Evolutionary conservation across 163 green algal species (phyloP).

Genomic region (Dunaliella salina): DNA sequence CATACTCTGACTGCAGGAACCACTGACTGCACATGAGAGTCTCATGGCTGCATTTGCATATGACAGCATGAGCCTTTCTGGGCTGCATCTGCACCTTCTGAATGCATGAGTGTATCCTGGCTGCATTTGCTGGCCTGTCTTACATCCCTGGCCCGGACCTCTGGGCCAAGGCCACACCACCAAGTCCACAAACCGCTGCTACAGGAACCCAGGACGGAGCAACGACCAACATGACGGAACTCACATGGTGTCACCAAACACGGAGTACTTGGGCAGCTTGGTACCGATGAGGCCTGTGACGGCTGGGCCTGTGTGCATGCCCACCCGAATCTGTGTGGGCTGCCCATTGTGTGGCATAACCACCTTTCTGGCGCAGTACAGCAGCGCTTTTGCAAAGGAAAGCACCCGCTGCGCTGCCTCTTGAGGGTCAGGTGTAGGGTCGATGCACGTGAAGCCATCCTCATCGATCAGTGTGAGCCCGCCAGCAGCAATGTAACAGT

Average conservation of each 20-base stretch:
- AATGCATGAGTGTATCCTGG: no score
- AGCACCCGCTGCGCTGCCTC: conserved; percentile 5
- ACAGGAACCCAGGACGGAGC: no score
- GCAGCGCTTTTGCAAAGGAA: conserved; percentile 13
- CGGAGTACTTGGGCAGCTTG: conserved; percentile 23
- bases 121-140: no score
- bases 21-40: no score
- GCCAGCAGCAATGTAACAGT: conserved; percentile 19
- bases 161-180: no score
- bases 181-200: no score
- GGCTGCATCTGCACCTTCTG: no score
- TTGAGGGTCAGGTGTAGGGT: not conserved
- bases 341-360: conserved; percentile 23
- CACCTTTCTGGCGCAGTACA: conserved; percentile 11
- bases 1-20: no score
- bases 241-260: conserved; percentile 28
- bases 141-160: no score
- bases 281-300: conserved; percentile 18
- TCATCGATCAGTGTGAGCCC: conserved; percentile 11
- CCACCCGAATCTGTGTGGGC: conserved; percentile 9
- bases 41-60: no score
- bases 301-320: conserved; percentile 15
- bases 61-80: no score
- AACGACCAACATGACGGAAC: not conserved
- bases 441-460: conserved; percentile 7